Base-by-base conservation (phyloP, 108 stramenopile species). In the Craspedostauros australis region DNA sequence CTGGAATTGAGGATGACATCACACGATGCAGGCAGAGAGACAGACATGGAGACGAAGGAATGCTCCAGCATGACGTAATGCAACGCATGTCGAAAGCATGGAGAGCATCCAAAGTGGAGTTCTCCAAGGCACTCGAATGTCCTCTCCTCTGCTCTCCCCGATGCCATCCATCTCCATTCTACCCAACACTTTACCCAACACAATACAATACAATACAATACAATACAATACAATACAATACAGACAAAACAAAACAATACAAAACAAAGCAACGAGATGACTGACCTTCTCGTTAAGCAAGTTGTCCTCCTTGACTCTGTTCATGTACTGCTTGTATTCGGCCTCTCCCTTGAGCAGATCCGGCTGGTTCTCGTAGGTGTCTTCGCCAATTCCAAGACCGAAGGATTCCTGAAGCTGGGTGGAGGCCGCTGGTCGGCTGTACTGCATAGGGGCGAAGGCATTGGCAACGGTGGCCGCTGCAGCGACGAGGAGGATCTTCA, bases 251-350 rank as follows among this genome's bases (percentile, higher is more conserved):
- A 36, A 12, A 36, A 36, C 34, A 36, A 36, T 12, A 36, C 15
- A 44, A 16, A 15, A 19, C 15, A 7, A 15, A 44, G 8, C 11
- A 41, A 7, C 1, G 11, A 11, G n/a, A 50, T 32, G 15, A 66
- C 88, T 55, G 56, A 85, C 88, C 83, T 89, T 76, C 30, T 81
- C 63, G 60, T 91, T 91, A n/a, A 91, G 62, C 63, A 91, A 70
- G 52, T 70, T 77, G 54, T 87, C 64, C 26, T 84, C 79, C 34
- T 73, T 72, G 33, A 77, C 64, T 22, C 45, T 64, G 45, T 77
- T 77, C 29, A 87, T 67, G 75, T 77, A 91, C 73, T 84, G 80
- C 80, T 91, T 91, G 70, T 91, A 91, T 52, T 86, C 79, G 19
- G 73, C 79, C 68, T 91, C 89, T 46, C 89, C 89, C 55, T 75